A percentile compares a stretch with the other conserved stretches of the same genome.
These are phyloP conservation scores for Trichoderma sp. DNA, from an alignment of 2,329 filamentous ascomycete genomes.

Conservation along the genomic window DNA sequence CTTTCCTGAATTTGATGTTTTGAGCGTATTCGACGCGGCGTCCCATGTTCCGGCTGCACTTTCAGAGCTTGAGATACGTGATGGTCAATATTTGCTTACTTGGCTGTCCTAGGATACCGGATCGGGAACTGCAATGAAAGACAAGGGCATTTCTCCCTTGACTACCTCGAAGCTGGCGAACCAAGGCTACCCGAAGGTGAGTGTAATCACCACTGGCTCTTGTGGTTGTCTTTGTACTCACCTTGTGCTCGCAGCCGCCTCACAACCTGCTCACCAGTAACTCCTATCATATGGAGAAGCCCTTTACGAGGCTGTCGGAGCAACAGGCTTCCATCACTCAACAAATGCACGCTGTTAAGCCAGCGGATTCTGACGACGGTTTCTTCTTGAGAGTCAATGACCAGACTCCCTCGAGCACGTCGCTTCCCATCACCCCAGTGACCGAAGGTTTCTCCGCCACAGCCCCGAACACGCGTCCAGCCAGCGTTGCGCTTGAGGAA, in stretches of 20 bases:
- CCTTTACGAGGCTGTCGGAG: slow-evolving; percentile 73
- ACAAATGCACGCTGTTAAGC: slow-evolving; percentile 58
- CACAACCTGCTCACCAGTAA: slow-evolving; percentile 47
- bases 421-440: slow-evolving; percentile 64
- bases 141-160: slow-evolving; percentile 51
- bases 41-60: no score
- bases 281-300: slow-evolving; percentile 66
- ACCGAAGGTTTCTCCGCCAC: slow-evolving; percentile 56
- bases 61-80: not conserved
- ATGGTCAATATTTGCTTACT: not conserved
- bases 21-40: not conserved
- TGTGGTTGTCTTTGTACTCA: slow-evolving; percentile 32
- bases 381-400: slow-evolving; percentile 46
- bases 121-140: slow-evolving; percentile 36
- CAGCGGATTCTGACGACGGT: slow-evolving; percentile 41
- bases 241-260: slow-evolving; percentile 48
- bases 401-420: slow-evolving; percentile 57
- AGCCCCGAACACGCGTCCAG: slow-evolving; percentile 54
- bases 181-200: slow-evolving; percentile 57
- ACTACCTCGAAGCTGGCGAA: slow-evolving; percentile 59
- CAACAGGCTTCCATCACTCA: slow-evolving; percentile 64
- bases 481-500: slow-evolving; percentile 54
- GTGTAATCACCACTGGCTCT: slow-evolving; percentile 21
- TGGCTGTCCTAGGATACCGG: not conserved
- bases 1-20: not conserved